Evolutionary conservation across 495 filamentous ascomycete genomes (phyloP), one percentile per base, ranked within the genome.

Genomic region (Sabuloglossum arenarium): DNA sequence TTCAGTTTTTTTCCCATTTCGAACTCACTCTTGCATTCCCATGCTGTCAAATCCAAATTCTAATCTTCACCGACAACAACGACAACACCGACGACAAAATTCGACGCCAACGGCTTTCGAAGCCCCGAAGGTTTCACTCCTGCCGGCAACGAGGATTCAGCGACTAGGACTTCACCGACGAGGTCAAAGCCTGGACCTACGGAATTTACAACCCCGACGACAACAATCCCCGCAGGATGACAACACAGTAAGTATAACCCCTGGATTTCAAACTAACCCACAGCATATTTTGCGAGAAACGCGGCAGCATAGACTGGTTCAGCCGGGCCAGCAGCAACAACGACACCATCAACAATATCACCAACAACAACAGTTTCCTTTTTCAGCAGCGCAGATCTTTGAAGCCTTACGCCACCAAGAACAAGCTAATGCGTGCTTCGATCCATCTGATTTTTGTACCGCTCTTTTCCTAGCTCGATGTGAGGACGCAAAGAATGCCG

Each of bases 61-160:
- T 67, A 78, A 69, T 70, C 73, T 83, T 69, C 79, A 85, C 60
- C 71, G 73, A 62, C 82, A 81, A 68, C 79, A 79, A 64, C 78
- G 79, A 66, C 79, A 78, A 72, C 86, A 94, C 70, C 79, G 85
- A 65, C 85, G 88, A 67, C 87, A 90, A 72, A 82, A 87, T 64
- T 94, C 88, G 63, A 91, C 86, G 63, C 87, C 88, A 57, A 77
- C 78, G 57, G 75, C 74, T 61, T 84, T 82, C 68, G 82, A 86
- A 65, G 75, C 76, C 54, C 71, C 74, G 57, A 82, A 82, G 74
- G 75, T 79, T 63, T 70, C 71, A 52, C 75, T 70, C 68, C 73
- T 82, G 62, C 74, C 77, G 60, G 74, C 73, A 58, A 75, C 77
- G 59, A 69, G 65, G 58, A 65, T 71, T 63, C 75, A 74, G 58